Conservation (phyloP, 179 eudicot genomes). For the Beta lomatogona region DNA sequence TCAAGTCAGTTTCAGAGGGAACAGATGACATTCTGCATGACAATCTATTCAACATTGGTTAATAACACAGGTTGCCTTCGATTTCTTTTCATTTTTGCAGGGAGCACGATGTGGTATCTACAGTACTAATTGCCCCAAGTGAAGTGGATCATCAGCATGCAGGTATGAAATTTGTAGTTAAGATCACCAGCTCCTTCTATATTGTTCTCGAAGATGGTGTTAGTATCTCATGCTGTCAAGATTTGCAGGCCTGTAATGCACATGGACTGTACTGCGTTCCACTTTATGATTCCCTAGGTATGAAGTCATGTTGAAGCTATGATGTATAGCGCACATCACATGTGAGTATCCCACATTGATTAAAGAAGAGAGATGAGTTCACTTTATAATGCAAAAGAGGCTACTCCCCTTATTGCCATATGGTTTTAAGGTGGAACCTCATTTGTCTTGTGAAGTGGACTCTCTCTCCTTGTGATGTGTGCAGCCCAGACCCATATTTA, state of each 20-base stretch:
- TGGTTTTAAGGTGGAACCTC: too few relatives aligned
- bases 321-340: too few relatives aligned
- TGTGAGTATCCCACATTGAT: too few relatives aligned
- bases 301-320: too few relatives aligned
- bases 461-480: too few relatives aligned
- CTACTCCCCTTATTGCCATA: too few relatives aligned
- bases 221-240: slow-evolving; percentile 1
- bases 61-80: not conserved
- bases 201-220: not conserved
- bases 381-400: too few relatives aligned
- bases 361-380: not conserved
- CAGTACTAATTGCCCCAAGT: slow-evolving; percentile 71
- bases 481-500: too few relatives aligned
- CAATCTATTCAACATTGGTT: not conserved
- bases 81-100: slow-evolving; percentile 32
- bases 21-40: not conserved
- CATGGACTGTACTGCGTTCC: slow-evolving; percentile 87
- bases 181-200: not conserved
- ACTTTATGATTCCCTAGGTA: slow-evolving; percentile 92
- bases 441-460: too few relatives aligned
- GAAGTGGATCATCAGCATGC: slow-evolving; percentile 96
- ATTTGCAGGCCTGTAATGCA: slow-evolving; percentile 91
- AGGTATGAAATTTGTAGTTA: slow-evolving; percentile 45
- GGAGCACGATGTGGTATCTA: slow-evolving; percentile 85
- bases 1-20: not conserved